Evolutionary conservation across 2,329 filamentous ascomycete species (phyloP).

Genomic region (Diplodia intermedia): DNA sequence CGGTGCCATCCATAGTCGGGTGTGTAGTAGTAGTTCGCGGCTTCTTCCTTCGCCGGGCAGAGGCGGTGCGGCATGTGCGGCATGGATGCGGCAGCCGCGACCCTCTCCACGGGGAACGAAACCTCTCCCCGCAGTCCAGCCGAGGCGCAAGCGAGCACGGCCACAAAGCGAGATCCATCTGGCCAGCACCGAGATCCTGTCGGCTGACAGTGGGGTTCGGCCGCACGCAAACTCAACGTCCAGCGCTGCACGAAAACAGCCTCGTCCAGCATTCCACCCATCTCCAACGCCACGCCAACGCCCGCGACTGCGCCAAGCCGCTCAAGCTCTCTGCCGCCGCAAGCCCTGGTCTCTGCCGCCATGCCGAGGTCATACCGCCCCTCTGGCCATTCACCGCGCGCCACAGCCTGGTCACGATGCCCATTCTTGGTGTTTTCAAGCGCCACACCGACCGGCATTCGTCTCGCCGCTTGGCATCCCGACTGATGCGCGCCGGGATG

Average conservation of each 20-base stretch:
- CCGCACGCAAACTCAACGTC: conserved; percentile 1
- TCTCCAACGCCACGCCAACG: background rate
- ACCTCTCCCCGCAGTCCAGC: conserved; percentile 20
- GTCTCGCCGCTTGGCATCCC: conserved; percentile 4
- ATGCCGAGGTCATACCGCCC: conserved; percentile 19
- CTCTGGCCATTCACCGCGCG: conserved; percentile 14
- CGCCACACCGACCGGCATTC: conserved; percentile 22
- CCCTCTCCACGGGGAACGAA: conserved; percentile 22
- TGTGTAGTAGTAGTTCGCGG: background rate
- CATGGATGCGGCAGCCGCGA: background rate
- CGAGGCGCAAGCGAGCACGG: background rate
- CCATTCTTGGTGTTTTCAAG: conserved; percentile 19
- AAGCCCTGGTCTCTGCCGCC: background rate
- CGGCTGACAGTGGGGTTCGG: background rate
- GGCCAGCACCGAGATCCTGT: conserved; percentile 4
- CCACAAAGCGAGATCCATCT: background rate
- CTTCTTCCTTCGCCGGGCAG: conserved; percentile 3
- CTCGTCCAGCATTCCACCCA: background rate
- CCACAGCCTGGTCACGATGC: conserved; percentile 24
- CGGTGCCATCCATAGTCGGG: background rate
- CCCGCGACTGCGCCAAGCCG: conserved; percentile 8
- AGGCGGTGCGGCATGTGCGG: background rate
- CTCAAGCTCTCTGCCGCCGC: conserved; percentile 19
- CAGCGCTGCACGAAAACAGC: background rate
- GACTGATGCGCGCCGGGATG: conserved; percentile 22